Conservation (phyloP, 805 yeast genomes). For the Yarrowia sp. region DNA sequence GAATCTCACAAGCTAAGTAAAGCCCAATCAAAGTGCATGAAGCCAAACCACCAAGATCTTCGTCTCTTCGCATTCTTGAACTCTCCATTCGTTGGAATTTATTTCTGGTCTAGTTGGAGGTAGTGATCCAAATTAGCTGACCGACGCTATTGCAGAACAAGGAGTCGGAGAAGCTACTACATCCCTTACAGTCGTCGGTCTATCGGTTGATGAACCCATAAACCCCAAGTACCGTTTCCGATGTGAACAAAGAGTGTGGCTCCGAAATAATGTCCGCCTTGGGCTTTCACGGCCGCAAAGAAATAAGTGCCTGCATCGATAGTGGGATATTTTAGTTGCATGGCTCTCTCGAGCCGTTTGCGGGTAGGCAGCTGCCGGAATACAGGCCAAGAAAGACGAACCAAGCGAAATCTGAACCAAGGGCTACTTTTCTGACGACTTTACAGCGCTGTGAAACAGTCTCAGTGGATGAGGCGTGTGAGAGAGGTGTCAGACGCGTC, state of each 20-base stretch:
- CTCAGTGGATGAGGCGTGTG: slow-evolving; percentile 10
- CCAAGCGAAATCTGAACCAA: no score
- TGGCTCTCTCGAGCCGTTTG: slow-evolving; percentile 24
- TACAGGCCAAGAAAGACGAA: not conserved
- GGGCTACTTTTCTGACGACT: not conserved
- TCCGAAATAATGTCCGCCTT: not conserved
- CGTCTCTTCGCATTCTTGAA: no score
- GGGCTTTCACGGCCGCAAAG: not conserved
- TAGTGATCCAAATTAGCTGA: no score
- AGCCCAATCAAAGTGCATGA: not conserved
- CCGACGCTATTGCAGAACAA: not conserved
- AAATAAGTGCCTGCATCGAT: slow-evolving; percentile 19
- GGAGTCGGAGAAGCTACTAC: no score
- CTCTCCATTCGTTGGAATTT: no score
- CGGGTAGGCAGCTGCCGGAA: slow-evolving; percentile 27
- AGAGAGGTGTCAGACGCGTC: not conserved
- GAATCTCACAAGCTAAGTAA: not conserved
- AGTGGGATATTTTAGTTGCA: slow-evolving; percentile 20
- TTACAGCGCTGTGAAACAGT: slow-evolving; percentile 9
- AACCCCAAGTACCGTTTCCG: not conserved
- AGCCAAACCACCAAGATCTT: no score
- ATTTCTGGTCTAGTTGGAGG: no score
- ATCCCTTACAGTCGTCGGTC: no score
- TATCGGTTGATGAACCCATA: no score
- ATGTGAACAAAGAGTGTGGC: not conserved